A percentile compares a stretch with the other conserved stretches of the same genome.
Conservation (phyloP, 164 flowering plant genomes). For the Chimonanthus praecox region DNA sequence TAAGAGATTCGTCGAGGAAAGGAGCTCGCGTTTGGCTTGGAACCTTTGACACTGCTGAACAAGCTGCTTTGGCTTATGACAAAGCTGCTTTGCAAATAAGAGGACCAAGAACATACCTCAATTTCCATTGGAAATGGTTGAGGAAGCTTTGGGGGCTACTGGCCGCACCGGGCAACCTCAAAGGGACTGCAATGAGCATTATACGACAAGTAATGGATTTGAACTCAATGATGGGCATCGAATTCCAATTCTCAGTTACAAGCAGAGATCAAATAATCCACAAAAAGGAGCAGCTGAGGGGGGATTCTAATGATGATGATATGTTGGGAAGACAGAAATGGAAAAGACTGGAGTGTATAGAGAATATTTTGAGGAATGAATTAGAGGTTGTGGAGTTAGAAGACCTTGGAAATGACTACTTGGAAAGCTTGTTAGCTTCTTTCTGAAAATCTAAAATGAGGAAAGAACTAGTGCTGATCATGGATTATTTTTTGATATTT, state of each 20-base stretch:
- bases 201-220: background rate
- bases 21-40: conserved; percentile 79
- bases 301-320: conserved; percentile 25
- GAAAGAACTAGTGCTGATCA: too few relatives aligned
- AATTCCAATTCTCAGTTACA: background rate
- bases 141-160: conserved; percentile 21
- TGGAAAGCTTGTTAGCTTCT: conserved; percentile 58
- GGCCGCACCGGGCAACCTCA: conserved; percentile 3
- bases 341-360: conserved; percentile 28
- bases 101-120: conserved; percentile 61
- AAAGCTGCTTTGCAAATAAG: conserved; percentile 72
- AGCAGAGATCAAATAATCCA: conserved; percentile 5
- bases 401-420: conserved; percentile 63
- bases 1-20: conserved; percentile 61
- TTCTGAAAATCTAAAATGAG: conserved; percentile 5
- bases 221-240: background rate
- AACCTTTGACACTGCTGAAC: conserved; percentile 65
- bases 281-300: conserved; percentile 26
- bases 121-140: conserved; percentile 50
- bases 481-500: too few relatives aligned
- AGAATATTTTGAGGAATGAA: conserved; percentile 12
- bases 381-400: conserved; percentile 53
- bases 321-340: conserved; percentile 16
- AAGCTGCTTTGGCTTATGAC: conserved; percentile 82
- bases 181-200: conserved; percentile 8